Conservation (phyloP, 768 basidiomycete species). For the Rhodotorula sphaerocarpa region DNA sequence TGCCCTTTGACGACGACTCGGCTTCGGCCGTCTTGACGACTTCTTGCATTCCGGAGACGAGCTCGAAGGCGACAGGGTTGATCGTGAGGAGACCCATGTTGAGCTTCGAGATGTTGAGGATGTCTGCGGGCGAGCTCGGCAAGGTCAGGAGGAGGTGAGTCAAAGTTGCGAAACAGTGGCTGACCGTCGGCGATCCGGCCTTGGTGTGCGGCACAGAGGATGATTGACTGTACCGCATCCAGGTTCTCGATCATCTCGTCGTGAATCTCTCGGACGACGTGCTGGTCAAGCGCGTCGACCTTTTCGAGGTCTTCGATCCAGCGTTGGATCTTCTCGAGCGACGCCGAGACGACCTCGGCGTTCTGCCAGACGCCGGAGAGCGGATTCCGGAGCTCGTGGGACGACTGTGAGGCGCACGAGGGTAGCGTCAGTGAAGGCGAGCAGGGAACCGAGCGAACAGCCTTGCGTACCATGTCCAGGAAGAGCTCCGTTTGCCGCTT, state of each 20-base stretch:
- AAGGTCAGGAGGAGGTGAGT: no score
- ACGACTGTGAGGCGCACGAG: neutral
- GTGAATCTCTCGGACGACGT: neutral
- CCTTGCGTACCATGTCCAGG: constrained; percentile 13
- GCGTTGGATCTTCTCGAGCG: constrained; percentile 25
- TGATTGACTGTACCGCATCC: constrained; percentile 30
- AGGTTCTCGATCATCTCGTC: constrained; percentile 32
- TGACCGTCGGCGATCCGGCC: constrained; percentile 23
- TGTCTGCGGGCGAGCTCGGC: constrained; percentile 7
- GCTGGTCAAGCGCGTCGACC: neutral
- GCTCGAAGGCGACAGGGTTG: constrained; percentile 10
- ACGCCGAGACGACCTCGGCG: constrained; percentile 28
- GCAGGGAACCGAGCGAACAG: neutral
- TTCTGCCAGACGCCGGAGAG: constrained; percentile 34
- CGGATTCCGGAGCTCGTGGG: constrained; percentile 34
- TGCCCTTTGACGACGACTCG: constrained; percentile 26
- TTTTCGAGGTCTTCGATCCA: constrained; percentile 22
- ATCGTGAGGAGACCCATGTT: constrained; percentile 28
- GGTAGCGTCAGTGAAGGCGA: neutral
- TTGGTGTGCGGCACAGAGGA: constrained; percentile 31
- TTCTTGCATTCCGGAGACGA: constrained; percentile 16
- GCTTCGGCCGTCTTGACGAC: constrained; percentile 22
- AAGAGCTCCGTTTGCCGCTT: constrained; percentile 20
- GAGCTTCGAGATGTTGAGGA: constrained; percentile 29
- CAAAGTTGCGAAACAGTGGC: no score